A percentile compares a stretch with the other conserved stretches of the same genome.
These are phyloP conservation scores for Priceomyces haplophilus DNA, from an alignment of 805 yeast species.

Conservation along the genomic window DNA sequence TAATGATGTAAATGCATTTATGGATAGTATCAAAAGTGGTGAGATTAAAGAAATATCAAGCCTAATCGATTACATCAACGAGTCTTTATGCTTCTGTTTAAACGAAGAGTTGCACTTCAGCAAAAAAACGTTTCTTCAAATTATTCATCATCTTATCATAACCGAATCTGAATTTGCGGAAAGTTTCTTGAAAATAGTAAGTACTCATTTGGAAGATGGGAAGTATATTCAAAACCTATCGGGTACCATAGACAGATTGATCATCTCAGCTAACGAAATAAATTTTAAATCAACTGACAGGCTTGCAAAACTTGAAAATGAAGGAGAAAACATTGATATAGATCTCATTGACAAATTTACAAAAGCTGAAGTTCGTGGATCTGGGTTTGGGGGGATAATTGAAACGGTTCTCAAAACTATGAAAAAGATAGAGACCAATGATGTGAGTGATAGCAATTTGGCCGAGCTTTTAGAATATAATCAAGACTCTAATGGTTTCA, in stretches of 20 bases:
- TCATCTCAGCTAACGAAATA: not conserved
- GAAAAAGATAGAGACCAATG: not conserved
- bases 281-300: not conserved
- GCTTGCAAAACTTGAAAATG: not conserved
- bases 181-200: not conserved
- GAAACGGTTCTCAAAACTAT: not conserved
- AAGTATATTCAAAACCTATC: not conserved
- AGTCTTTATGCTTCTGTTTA: not conserved
- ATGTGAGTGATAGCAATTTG: not conserved
- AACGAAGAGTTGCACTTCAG: not conserved
- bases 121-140: not conserved
- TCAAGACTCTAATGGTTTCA: too few species aligned
- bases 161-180: not conserved
- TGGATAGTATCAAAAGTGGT: conserved; percentile 3
- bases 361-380: too few species aligned
- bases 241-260: not conserved
- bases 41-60: conserved; percentile 2
- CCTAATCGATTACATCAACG: not conserved
- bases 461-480: not conserved
- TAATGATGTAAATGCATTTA: not conserved
- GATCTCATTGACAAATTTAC: not conserved
- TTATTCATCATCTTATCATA: not conserved
- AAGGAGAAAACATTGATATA: not conserved
- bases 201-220: not conserved
- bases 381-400: not conserved